A percentile compares a stretch with the other conserved stretches of the same genome.
These are phyloP conservation scores for Knoxia roxburghii DNA, from an alignment of 257 asterid species.

Conservation along the genomic window DNA sequence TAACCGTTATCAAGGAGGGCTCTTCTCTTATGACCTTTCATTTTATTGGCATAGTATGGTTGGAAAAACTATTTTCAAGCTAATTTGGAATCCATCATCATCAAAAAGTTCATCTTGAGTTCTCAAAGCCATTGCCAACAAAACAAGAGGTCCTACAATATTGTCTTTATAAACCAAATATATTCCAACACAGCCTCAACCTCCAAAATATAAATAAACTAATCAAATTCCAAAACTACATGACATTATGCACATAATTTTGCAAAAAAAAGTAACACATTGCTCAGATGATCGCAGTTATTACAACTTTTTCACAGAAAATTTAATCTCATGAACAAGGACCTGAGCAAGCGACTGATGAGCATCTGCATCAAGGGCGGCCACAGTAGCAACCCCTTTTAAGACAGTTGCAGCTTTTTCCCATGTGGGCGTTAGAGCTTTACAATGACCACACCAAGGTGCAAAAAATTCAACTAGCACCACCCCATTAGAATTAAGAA, in stretches of 20 bases:
- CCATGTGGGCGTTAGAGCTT: conserved; percentile 85
- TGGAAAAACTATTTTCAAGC: neutral
- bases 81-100: neutral
- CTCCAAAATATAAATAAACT: neutral
- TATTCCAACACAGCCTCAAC: too few species aligned
- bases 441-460: conserved; percentile 98
- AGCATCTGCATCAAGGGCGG: conserved; percentile 97
- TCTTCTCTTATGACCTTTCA: neutral
- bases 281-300: neutral
- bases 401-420: conserved; percentile 82
- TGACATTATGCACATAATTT: neutral
- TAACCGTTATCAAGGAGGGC: neutral
- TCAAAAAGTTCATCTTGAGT: neutral
- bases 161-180: too few species aligned
- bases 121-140: neutral
- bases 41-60: too few species aligned
- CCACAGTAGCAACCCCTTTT: conserved; percentile 89
- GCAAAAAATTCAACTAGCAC: conserved; percentile 92
- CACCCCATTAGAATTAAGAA: conserved; percentile 73
- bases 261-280: neutral
- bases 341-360: conserved; percentile 92
- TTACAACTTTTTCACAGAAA: neutral
- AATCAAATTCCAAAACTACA: neutral
- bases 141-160: neutral
- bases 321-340: neutral